These are phyloP conservation scores for Iberis amara DNA, from an alignment of 441 rosid genomes.

Conservation along the genomic window DNA sequence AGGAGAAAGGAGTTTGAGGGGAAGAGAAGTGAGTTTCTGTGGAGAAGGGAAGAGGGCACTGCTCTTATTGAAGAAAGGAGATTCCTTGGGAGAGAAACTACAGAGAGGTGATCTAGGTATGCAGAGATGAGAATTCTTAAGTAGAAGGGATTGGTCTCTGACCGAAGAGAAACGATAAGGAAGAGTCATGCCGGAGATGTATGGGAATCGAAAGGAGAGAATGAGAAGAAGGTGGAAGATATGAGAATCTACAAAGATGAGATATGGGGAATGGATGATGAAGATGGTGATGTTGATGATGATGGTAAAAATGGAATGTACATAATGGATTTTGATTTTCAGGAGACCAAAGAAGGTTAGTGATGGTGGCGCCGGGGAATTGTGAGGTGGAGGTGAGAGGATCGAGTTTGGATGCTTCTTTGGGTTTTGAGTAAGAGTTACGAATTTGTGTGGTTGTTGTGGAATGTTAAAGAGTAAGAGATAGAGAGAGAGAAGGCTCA, in stretches of 20 bases:
- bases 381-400: constrained; percentile 32
- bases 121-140: background rate
- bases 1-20: constrained; percentile 37
- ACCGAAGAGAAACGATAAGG: constrained; percentile 55
- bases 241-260: constrained; percentile 31
- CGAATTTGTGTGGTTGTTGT: constrained; percentile 31
- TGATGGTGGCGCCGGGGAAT: constrained; percentile 27
- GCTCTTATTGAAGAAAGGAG: background rate
- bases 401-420: constrained; percentile 32
- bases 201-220: constrained; percentile 14
- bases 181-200: constrained; percentile 51
- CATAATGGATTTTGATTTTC: constrained; percentile 31
- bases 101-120: background rate
- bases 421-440: too few relatives aligned
- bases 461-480: constrained; percentile 14
- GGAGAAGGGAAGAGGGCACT: constrained; percentile 23
- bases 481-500: constrained; percentile 2
- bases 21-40: constrained; percentile 33
- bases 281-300: constrained; percentile 31
- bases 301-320: constrained; percentile 46
- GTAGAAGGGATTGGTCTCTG: constrained; percentile 42
- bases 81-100: background rate
- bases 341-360: constrained; percentile 26
- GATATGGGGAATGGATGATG: constrained; percentile 29
- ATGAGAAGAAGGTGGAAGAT: constrained; percentile 22